Conservation (phyloP, 1,284 basidiomycete species). For the Puccinia triticina region DNA sequence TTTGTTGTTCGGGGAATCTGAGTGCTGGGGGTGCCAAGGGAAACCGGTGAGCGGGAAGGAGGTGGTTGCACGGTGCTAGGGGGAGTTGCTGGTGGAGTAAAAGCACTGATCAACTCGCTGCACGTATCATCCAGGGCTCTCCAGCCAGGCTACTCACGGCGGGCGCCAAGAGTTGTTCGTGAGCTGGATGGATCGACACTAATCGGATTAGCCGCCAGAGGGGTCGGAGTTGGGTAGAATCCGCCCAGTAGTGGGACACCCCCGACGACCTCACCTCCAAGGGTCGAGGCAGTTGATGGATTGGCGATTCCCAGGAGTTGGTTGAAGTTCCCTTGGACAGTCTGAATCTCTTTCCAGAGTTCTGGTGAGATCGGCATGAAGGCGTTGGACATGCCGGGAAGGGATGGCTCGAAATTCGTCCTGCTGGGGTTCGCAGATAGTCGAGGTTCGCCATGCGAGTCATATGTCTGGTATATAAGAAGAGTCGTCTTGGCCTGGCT, state of each 20-base stretch:
- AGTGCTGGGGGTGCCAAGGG: slow-evolving; percentile 13
- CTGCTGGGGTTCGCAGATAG: neutral
- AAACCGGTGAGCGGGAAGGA: slow-evolving; percentile 1
- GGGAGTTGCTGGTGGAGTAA: slow-evolving; percentile 4
- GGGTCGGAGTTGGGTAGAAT: slow-evolving; percentile 34
- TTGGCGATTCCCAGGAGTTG: slow-evolving; percentile 33
- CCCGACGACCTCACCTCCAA: slow-evolving; percentile 23
- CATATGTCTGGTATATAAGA: slow-evolving; percentile 8
- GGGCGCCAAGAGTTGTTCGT: slow-evolving; percentile 17
- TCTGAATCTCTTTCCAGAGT: slow-evolving; percentile 6
- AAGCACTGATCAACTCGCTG: neutral
- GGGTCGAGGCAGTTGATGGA: slow-evolving; percentile 18
- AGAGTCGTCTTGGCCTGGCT: neutral
- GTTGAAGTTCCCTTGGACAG: slow-evolving; percentile 28
- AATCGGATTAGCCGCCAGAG: neutral
- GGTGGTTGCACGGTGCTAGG: neutral
- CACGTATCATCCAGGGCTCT: neutral
- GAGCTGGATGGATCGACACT: slow-evolving; percentile 12
- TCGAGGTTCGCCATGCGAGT: neutral
- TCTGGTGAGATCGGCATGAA: neutral
- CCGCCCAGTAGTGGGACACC: slow-evolving; percentile 26
- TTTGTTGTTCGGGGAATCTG: slow-evolving; percentile 29
- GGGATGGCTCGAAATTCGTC: neutral
- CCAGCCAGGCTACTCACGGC: slow-evolving; percentile 10
- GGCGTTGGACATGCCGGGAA: neutral